These are phyloP conservation scores for Immersiella caudata DNA, from an alignment of 495 filamentous ascomycete species.

Conservation along the genomic window DNA sequence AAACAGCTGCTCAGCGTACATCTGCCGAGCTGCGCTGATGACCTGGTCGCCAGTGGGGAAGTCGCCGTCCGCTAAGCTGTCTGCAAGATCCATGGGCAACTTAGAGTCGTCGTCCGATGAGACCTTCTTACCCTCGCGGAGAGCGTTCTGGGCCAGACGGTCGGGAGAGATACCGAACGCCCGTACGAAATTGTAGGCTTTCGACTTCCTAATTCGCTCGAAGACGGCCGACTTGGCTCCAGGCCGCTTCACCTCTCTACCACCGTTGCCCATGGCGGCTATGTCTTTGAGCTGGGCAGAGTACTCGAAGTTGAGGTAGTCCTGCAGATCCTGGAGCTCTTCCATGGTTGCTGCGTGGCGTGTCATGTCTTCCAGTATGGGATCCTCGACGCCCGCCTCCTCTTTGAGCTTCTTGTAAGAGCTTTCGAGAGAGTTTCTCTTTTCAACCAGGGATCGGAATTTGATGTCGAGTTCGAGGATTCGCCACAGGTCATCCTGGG, in stretches of 20 bases:
- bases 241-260: constrained; percentile 66
- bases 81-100: constrained; percentile 83
- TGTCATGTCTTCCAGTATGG: constrained; percentile 78
- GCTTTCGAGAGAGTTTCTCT: constrained; percentile 78
- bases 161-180: constrained; percentile 91
- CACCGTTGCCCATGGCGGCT: constrained; percentile 58
- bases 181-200: constrained; percentile 78
- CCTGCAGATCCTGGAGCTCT: constrained; percentile 93
- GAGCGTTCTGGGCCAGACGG: constrained; percentile 80
- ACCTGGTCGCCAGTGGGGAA: constrained; percentile 78
- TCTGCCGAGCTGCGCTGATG: constrained; percentile 73
- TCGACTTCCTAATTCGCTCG: constrained; percentile 78
- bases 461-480: constrained; percentile 93
- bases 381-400: constrained; percentile 56
- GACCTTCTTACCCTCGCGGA: constrained; percentile 73
- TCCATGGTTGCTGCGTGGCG: constrained; percentile 77
- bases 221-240: constrained; percentile 74
- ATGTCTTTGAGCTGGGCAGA: constrained; percentile 78
- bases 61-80: constrained; percentile 67
- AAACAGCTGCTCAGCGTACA: constrained; percentile 90
- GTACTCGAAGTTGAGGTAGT: constrained; percentile 96
- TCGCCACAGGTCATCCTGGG: constrained; percentile 91
- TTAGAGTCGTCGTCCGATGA: constrained; percentile 79
- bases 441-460: constrained; percentile 86
- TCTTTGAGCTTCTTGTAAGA: constrained; percentile 72